Evolutionary conservation across 805 yeast genomes (phyloP).

Genomic region (Zygoascus ofunaensis): DNA sequence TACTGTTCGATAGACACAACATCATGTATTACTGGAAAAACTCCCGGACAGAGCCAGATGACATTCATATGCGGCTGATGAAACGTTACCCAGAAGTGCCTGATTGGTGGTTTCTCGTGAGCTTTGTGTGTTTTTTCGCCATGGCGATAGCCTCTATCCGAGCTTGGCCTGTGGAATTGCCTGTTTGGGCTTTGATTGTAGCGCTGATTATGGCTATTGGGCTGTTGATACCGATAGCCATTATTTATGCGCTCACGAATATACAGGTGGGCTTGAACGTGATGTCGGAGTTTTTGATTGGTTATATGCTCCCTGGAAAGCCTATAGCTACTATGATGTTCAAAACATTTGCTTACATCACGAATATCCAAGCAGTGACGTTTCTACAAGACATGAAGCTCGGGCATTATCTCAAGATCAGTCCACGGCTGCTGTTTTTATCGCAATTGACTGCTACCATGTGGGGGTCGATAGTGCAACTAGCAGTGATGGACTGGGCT

Average conservation of each 20-base stretch:
- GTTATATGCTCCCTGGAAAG: conserved; percentile 53
- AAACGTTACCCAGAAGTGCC: conserved; percentile 51
- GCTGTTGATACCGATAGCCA: conserved; percentile 52
- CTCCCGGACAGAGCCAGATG: conserved; percentile 36
- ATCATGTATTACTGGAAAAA: conserved; percentile 41
- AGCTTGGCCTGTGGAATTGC: conserved; percentile 40
- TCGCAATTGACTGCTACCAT: conserved; percentile 40
- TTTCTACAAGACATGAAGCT: conserved; percentile 50
- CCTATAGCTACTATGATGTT: conserved; percentile 55
- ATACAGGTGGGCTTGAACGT: conserved; percentile 50
- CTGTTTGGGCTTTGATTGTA: conserved; percentile 53
- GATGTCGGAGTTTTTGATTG: conserved; percentile 53
- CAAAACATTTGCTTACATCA: conserved; percentile 50
- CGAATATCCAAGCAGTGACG: conserved; percentile 45
- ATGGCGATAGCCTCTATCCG: conserved; percentile 36
- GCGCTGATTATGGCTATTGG: conserved; percentile 44
- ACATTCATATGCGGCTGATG: conserved; percentile 51
- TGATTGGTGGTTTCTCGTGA: conserved; percentile 25
- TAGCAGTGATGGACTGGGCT: conserved; percentile 37
- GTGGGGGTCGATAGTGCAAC: conserved; percentile 37
- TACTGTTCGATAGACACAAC: conserved; percentile 48
- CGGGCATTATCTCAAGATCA: conserved; percentile 56
- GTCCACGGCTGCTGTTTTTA: conserved; percentile 51
- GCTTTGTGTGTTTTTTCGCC: conserved; percentile 39
- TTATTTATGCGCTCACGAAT: conserved; percentile 57